Base-by-base conservation (phyloP, 2,329 filamentous ascomycete genomes). In the Nannizzia gypsea region DNA sequence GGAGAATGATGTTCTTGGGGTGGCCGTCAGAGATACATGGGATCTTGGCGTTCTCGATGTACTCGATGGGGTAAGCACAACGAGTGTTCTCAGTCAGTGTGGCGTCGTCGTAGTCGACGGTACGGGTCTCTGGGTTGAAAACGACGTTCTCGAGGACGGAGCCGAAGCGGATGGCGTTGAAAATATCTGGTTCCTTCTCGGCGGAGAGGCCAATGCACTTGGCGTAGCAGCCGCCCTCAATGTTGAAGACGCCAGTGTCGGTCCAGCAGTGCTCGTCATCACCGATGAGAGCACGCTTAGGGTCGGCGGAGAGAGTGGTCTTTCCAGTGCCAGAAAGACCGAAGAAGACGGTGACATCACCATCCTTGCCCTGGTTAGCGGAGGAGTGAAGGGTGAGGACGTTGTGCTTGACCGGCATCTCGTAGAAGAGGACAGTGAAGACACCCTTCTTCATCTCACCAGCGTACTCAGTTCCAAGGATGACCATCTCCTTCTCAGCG, bases 241-340 rank as follows among this genome's bases (percentile, higher is more conserved):
- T 99, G 84, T 99, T 99, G 87, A 99, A 99, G 73, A 99, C 86
- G 75, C 93, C 93, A 61, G 78, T 84, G 74, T 99, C 93, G 68
- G 86, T 91, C 93, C 93, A 99, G 87, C 93, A 97, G 84, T 99
- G 93, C 86, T 99, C 93, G 73, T 99, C 93, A 70, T 99, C 93
- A 73, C 93, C 93, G 69, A 99, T 99, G 71, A 99, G 80, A 66
- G 89, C 86, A 73, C 93, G 91, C 82, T 96, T 95, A 69, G 91
- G 90, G 76, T 99, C 93, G 62, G 93, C 93, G 64, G 93, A 97
- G 63, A 99, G 82, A 2, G 93, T 99, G 56, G 93, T 99, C 87
- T 99, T 99, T 78, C 93, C 93, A 60, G 93, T 99, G 66, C 93
- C 93, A 17, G 93, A 99, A 58, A 99, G 86, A 75, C 93, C 93